These are phyloP conservation scores for Neopestalotiopsis sp. DNA, from an alignment of 2,329 filamentous ascomycete genomes.

Conservation along the genomic window DNA sequence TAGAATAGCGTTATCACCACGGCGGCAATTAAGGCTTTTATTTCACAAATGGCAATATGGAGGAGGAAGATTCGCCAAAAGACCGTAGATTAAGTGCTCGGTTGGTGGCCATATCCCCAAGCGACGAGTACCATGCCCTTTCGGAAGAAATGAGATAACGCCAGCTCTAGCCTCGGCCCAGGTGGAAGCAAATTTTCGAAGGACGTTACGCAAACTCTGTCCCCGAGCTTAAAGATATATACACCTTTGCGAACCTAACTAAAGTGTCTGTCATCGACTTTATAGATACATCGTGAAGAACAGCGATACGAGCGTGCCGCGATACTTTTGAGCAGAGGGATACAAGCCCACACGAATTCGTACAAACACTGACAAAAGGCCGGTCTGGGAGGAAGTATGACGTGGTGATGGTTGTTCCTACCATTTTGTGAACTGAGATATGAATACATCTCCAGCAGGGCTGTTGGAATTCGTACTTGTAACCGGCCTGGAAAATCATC, in stretches of 20 bases:
- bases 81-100: background rate
- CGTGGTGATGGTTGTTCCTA: no score
- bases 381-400: no score
- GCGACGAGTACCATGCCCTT: background rate
- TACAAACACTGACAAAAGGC: no score
- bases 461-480: no score
- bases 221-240: background rate
- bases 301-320: no score
- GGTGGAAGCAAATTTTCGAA: background rate
- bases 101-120: background rate
- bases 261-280: background rate
- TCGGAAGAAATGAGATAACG: background rate
- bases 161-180: background rate
- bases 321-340: no score
- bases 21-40: background rate
- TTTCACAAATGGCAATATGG: background rate
- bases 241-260: background rate
- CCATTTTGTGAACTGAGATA: no score
- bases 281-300: background rate
- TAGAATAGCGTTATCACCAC: background rate
- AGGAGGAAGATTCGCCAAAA: background rate
- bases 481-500: no score
- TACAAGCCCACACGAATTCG: no score
- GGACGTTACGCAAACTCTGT: background rate
- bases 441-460: no score